phyloP scores from a whole-genome alignment of 2,329 filamentous ascomycete species.

The Microdochium bolleyi region DNA sequence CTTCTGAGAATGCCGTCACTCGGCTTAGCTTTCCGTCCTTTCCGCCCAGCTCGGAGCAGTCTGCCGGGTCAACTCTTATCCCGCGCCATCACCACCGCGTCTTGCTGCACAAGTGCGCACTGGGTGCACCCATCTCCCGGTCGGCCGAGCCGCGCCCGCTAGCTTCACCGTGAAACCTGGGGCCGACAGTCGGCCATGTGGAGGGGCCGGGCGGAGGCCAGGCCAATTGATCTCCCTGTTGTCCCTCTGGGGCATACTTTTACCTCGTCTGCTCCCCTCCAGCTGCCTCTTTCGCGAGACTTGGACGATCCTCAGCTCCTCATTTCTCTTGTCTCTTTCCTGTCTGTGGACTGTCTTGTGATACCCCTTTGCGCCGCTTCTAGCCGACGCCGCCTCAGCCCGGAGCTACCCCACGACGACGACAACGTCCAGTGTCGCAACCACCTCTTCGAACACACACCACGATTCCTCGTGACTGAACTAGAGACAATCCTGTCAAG shows the following conservation, averaged over 20 bases:
- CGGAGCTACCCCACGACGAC: background rate
- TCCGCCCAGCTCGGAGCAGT: background rate
- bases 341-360: background rate
- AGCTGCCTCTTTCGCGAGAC: conserved; percentile 3
- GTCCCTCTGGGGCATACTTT: background rate
- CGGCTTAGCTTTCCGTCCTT: background rate
- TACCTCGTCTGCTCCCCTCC: background rate
- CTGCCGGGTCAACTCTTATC: background rate
- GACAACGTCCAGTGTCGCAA: background rate
- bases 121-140: background rate
- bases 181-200: background rate
- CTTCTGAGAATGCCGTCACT: no score
- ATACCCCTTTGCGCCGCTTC: conserved; percentile 1
- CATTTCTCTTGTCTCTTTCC: conserved; percentile 1
- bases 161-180: background rate
- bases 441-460: background rate
- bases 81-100: background rate
- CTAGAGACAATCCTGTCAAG: conserved; percentile 7
- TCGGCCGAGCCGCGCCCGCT: background rate
- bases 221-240: background rate
- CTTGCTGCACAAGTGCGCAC: background rate
- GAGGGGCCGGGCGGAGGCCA: background rate
- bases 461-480: background rate
- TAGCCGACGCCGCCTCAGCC: background rate
- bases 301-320: conserved; percentile 1